A percentile compares a stretch with the other conserved stretches of the same genome.
Conservation (phyloP, 2,329 filamentous ascomycete species). For the Monascus ruber region DNA sequence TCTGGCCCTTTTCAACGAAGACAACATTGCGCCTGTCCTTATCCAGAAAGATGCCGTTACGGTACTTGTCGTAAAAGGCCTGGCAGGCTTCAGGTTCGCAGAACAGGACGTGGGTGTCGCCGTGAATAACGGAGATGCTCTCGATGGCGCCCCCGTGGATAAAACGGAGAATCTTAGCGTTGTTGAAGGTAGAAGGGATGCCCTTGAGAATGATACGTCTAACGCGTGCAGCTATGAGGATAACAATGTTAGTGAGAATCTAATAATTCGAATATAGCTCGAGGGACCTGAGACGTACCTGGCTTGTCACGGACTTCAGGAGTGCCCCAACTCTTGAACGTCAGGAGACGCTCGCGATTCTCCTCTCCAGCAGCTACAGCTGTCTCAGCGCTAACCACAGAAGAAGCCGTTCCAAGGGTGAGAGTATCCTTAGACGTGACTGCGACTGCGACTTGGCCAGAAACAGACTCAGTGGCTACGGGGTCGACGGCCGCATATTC, state of each 20-base stretch:
- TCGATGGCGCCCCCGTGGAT: constrained; percentile 30
- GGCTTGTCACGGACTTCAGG: constrained; percentile 15
- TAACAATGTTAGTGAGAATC: background rate
- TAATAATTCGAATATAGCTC: background rate
- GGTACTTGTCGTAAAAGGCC: constrained; percentile 23
- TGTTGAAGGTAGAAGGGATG: constrained; percentile 22
- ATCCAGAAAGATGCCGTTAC: constrained; percentile 26
- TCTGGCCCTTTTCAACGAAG: constrained; percentile 27
- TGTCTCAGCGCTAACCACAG: background rate
- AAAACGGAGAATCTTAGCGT: constrained; percentile 23
- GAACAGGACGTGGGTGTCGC: constrained; percentile 25
- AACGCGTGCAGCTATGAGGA: constrained; percentile 11
- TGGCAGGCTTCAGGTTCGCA: constrained; percentile 22
- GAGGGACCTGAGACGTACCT: constrained; percentile 7
- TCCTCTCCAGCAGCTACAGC: constrained; percentile 8
- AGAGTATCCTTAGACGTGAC: too few relatives aligned
- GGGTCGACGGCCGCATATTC: too few relatives aligned
- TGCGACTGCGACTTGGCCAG: too few relatives aligned
- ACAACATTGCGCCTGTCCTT: constrained; percentile 19
- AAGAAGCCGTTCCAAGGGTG: background rate
- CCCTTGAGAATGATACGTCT: constrained; percentile 24
- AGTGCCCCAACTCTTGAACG: constrained; percentile 22
- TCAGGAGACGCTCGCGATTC: constrained; percentile 18
- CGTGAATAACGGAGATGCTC: constrained; percentile 13
- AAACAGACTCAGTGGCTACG: too few relatives aligned